Base-by-base conservation (phyloP, 805 yeast species). In the Wickerhamiella shivajii region DNA sequence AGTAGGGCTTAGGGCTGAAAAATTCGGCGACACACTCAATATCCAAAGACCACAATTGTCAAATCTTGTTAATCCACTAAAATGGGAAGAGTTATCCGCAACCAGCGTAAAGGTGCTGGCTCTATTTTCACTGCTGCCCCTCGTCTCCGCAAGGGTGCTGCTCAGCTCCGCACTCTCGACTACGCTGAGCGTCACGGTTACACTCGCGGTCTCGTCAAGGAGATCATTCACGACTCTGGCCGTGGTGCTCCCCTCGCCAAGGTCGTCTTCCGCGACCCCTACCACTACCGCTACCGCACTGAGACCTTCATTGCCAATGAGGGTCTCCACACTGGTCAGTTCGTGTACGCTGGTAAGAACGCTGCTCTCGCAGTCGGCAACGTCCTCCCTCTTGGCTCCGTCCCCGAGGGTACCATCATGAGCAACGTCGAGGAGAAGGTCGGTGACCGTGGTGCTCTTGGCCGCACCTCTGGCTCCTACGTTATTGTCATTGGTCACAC, bases 121-220 rank as follows among this genome's bases (percentile, higher is more conserved):
- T 87, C 97, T 61, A 84, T 90, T 77, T 90, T 90, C 84, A 78
- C 93, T 65, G 77, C 98, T 61, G 93, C 87, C 90, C 87, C 97
- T 76, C 87, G 97, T 72, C 81, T 90, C 69, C 84, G 98, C 80
- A 81, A 90, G 73, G 98, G 98, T 67, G 97, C 98, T 65, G 98
- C 98, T 64, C 87, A 87, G 81, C 77, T 87, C 67, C 83, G 98
- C 78, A 79, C 94, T 64, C 77, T 87, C 66, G 97, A 90, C 70
- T 87, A 74, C 60, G 93, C 97, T 67, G 98, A 90, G 74, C 87
- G 94, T 66, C 95, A 87, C 67, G 98, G 98, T 63, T 90, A 90
- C 85, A 77, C 87, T 61, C 92, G 97, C 70, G 98, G 98, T 71
- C 74, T 90, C 53, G 98, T 87, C 57, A 87, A 85, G 78, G 87